These are phyloP conservation scores for Boletellus sp. DNA, from an alignment of 768 basidiomycete species.

Conservation along the genomic window DNA sequence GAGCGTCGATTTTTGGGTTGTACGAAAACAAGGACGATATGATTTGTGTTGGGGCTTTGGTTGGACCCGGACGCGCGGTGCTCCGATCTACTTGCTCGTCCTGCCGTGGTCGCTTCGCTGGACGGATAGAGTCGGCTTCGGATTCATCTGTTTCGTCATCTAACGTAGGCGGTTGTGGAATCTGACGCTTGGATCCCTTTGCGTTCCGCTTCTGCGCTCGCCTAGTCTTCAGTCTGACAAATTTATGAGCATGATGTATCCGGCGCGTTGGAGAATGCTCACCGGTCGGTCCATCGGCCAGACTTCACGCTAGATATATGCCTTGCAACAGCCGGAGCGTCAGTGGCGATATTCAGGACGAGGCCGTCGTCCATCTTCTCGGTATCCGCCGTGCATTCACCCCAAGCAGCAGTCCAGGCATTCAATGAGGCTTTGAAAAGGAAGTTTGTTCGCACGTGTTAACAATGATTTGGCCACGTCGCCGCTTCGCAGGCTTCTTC, in stretches of 20 bases:
- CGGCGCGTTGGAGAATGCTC: conserved; percentile 15
- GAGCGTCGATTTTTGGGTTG: conserved; percentile 65
- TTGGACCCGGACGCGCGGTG: conserved; percentile 18
- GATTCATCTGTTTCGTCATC: conserved; percentile 17
- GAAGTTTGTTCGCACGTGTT: conserved; percentile 23
- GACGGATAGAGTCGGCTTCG: conserved; percentile 31
- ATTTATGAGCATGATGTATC: conserved; percentile 1
- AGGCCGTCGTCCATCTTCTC: conserved; percentile 65
- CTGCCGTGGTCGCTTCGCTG: conserved; percentile 46
- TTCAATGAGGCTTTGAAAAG: conserved; percentile 9
- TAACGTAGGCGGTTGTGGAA: conserved; percentile 5
- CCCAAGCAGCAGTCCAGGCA: too few relatives aligned
- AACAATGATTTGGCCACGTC: conserved; percentile 18
- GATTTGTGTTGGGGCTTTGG: conserved; percentile 48
- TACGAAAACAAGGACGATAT: conserved; percentile 89
- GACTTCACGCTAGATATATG: conserved; percentile 45
- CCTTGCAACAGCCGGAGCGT: conserved; percentile 29
- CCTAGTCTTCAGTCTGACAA: conserved; percentile 66
- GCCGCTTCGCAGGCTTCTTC: conserved; percentile 8
- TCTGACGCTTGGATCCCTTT: conserved; percentile 28
- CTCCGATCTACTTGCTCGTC: conserved; percentile 21
- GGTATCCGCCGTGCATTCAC: neutral
- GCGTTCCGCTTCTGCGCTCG: conserved; percentile 61
- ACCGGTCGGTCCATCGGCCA: conserved; percentile 80
- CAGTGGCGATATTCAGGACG: conserved; percentile 64